These are phyloP conservation scores for Bolboschoenus planiculmis DNA, from an alignment of 176 grass and related monocot species.

Conservation along the genomic window DNA sequence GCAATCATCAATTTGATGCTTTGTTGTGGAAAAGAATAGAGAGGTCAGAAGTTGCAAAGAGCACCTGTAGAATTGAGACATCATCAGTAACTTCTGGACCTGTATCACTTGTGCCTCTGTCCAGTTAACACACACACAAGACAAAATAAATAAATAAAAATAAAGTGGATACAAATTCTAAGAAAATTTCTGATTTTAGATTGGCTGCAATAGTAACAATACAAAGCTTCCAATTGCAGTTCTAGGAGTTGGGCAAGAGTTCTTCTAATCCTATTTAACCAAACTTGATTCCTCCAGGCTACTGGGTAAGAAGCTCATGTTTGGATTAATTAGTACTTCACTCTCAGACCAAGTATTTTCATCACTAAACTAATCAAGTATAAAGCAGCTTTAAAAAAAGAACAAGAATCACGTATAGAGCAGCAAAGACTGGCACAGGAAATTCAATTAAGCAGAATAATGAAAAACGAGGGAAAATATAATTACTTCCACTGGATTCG, in stretches of 20 bases:
- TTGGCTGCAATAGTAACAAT: not conserved
- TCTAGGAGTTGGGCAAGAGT: not conserved
- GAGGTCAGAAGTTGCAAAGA: slow-evolving; percentile 1
- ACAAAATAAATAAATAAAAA: slow-evolving; percentile 31
- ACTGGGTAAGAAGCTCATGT: not conserved
- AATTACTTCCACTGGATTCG: slow-evolving; percentile 79
- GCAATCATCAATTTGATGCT: slow-evolving; percentile 11
- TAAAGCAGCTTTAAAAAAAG: not conserved
- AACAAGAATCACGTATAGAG: not conserved
- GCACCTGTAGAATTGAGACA: slow-evolving; percentile 60
- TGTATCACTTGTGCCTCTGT: slow-evolving; percentile 51
- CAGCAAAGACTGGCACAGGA: not conserved
- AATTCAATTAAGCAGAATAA: not conserved
- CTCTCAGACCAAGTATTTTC: not conserved
- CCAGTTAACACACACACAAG: slow-evolving; percentile 17
- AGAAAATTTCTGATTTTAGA: not conserved
- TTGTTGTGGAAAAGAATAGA: not conserved
- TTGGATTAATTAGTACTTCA: not conserved
- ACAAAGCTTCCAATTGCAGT: not conserved
- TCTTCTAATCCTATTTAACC: not conserved
- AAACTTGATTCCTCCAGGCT: not conserved
- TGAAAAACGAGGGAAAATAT: not conserved
- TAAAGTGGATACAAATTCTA: not conserved
- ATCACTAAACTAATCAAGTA: not conserved
- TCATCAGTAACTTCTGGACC: slow-evolving; percentile 45